phyloP scores from a whole-genome alignment of 2,329 filamentous ascomycete genomes.

The Aureobasidium leucospermi region DNA sequence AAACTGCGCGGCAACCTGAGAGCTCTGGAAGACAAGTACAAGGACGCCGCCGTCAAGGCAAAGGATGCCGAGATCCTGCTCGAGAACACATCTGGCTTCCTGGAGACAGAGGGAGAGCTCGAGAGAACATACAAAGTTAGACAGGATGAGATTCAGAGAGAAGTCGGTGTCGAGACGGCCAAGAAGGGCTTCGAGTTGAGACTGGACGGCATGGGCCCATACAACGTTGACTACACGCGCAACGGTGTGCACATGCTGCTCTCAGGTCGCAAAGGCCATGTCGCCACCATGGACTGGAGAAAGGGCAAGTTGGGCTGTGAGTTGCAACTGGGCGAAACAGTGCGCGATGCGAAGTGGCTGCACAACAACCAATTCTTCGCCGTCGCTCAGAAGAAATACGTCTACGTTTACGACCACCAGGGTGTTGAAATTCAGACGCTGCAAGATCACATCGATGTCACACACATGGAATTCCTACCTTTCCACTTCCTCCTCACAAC shows the following conservation, averaged over 20 bases:
- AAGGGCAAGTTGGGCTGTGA: slow-evolving; percentile 87
- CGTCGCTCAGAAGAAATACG: slow-evolving; percentile 90
- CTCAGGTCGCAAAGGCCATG: slow-evolving; percentile 84
- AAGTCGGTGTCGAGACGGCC: slow-evolving; percentile 73
- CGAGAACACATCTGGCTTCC: slow-evolving; percentile 76
- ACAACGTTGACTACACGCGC: slow-evolving; percentile 78
- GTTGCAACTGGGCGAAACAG: slow-evolving; percentile 80
- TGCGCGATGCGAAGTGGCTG: slow-evolving; percentile 83
- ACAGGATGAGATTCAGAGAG: slow-evolving; percentile 73
- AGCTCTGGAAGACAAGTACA: slow-evolving; percentile 72
- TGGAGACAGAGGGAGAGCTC: slow-evolving; percentile 81
- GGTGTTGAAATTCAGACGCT: slow-evolving; percentile 91
- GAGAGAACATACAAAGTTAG: slow-evolving; percentile 89
- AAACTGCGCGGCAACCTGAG: slow-evolving; percentile 78
- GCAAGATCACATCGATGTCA: slow-evolving; percentile 82
- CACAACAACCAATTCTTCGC: slow-evolving; percentile 95
- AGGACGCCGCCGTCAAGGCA: slow-evolving; percentile 71
- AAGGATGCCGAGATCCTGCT: slow-evolving; percentile 94
- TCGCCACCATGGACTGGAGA: slow-evolving; percentile 95
- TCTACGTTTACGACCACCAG: slow-evolving; percentile 90
- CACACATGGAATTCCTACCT: slow-evolving; percentile 89
- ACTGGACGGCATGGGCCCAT: slow-evolving; percentile 75
- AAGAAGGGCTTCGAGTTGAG: slow-evolving; percentile 91
- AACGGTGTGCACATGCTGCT: slow-evolving; percentile 83
- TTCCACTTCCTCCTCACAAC: slow-evolving; percentile 93